Percentiles rank a stretch among this genome's conserved stretches.
Evolutionary conservation across 1,284 basidiomycete genomes (phyloP).

Genomic region (Ganoderma resinaceum): DNA sequence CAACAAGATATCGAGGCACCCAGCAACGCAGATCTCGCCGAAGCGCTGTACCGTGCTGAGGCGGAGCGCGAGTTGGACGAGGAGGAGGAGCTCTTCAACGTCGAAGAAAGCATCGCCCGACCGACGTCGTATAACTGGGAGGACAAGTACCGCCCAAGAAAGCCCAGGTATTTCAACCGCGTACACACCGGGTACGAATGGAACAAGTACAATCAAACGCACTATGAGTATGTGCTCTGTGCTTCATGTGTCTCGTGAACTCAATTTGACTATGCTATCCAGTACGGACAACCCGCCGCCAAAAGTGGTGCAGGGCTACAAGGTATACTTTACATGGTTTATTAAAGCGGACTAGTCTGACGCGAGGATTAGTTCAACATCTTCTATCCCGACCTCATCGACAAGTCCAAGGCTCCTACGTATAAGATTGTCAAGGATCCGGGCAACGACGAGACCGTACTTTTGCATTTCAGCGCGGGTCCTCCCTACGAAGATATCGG

Average conservation of each 20-base stretch:
- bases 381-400: slow-evolving; percentile 96
- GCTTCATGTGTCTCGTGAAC: neutral
- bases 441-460: slow-evolving; percentile 93
- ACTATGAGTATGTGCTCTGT: slow-evolving; percentile 87
- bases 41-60: slow-evolving; percentile 86
- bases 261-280: slow-evolving; percentile 13
- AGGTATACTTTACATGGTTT: slow-evolving; percentile 55
- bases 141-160: slow-evolving; percentile 98
- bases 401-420: slow-evolving; percentile 95
- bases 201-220: slow-evolving; percentile 99
- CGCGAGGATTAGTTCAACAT: slow-evolving; percentile 78
- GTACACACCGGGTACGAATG: slow-evolving; percentile 99
- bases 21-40: slow-evolving; percentile 81
- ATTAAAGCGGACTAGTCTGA: neutral
- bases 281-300: slow-evolving; percentile 96
- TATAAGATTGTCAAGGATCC: slow-evolving; percentile 93
- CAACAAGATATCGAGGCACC: slow-evolving; percentile 56
- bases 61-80: slow-evolving; percentile 94
- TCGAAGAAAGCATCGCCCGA: slow-evolving; percentile 86
- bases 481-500: slow-evolving; percentile 99
- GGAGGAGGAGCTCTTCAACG: slow-evolving; percentile 93
- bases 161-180: slow-evolving; percentile 98
- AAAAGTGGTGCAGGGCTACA: slow-evolving; percentile 98
- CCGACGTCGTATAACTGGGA: slow-evolving; percentile 95
- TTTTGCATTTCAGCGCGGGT: slow-evolving; percentile 94